Evolutionary conservation across 2,329 filamentous ascomycete genomes (phyloP).

Genomic region (Colletotrichum falcatum): DNA sequence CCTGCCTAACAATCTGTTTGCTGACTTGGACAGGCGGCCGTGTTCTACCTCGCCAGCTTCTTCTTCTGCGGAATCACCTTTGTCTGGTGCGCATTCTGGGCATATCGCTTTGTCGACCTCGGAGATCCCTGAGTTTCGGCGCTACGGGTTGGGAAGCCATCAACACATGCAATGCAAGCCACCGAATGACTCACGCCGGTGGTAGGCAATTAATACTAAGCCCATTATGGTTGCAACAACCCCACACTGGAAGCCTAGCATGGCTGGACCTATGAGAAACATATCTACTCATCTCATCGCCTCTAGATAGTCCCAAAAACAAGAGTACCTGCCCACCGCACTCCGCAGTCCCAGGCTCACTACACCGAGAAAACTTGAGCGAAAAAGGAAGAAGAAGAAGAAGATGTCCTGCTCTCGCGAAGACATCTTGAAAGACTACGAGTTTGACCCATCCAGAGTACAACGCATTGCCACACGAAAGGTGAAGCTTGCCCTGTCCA

Average conservation of each 20-base stretch:
- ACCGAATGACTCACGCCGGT: constrained; percentile 38
- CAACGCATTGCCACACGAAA: constrained; percentile 47
- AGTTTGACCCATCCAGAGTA: constrained; percentile 42
- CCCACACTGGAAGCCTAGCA: neutral
- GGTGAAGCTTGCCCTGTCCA: constrained; percentile 44
- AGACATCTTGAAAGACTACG: constrained; percentile 46
- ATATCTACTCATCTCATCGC: neutral
- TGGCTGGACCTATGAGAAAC: neutral
- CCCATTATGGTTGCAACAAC: neutral
- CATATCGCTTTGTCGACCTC: constrained; percentile 45
- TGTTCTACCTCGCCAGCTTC: constrained; percentile 43
- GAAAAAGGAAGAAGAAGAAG: too few relatives aligned
- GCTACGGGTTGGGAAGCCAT: neutral
- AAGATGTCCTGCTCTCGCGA: constrained; percentile 41
- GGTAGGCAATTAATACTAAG: neutral
- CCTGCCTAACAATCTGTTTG: neutral
- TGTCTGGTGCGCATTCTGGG: constrained; percentile 48
- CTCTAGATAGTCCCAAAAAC: neutral
- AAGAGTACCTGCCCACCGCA: neutral
- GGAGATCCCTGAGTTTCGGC: constrained; percentile 24
- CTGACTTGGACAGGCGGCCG: constrained; percentile 37
- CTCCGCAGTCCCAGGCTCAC: neutral
- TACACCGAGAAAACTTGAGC: neutral
- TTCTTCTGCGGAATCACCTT: constrained; percentile 40
- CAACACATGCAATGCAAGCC: neutral